Evolutionary conservation across 768 basidiomycete genomes (phyloP).

Genomic region (Chiua virens): DNA sequence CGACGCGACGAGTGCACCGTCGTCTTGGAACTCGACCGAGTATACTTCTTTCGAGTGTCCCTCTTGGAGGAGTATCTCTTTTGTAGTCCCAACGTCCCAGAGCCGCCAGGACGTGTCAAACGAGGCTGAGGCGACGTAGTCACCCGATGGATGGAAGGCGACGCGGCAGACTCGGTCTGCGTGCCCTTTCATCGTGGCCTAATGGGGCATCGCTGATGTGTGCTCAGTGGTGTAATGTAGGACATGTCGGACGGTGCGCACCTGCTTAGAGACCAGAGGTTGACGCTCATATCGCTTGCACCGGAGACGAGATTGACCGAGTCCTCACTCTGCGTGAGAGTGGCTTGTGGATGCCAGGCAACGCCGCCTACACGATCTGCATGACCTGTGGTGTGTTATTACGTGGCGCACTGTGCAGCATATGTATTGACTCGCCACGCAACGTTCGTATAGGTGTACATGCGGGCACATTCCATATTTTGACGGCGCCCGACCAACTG

Average conservation of each 20-base stretch:
- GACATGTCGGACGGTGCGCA: constrained; percentile 31
- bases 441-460: constrained; percentile 78
- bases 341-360: constrained; percentile 97
- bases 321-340: constrained; percentile 61
- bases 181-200: constrained; percentile 86
- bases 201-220: constrained; percentile 74
- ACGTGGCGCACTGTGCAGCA: neutral
- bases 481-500: constrained; percentile 94
- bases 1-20: constrained; percentile 89
- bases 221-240: constrained; percentile 4
- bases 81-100: constrained; percentile 86
- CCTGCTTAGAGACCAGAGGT: constrained; percentile 89
- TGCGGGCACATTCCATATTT: constrained; percentile 92
- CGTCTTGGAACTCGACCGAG: constrained; percentile 92
- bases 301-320: constrained; percentile 87
- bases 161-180: constrained; percentile 89
- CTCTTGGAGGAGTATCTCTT: constrained; percentile 88
- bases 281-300: constrained; percentile 81
- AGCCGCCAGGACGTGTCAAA: constrained; percentile 98
- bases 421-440: constrained; percentile 51
- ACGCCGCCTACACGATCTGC: constrained; percentile 91
- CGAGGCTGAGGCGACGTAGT: constrained; percentile 91
- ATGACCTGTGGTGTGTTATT: constrained; percentile 56
- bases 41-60: constrained; percentile 98
- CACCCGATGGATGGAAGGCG: constrained; percentile 94